phyloP scores from a whole-genome alignment of 108 stramenopile species.

The Pseudonitzschia multiseries region DNA sequence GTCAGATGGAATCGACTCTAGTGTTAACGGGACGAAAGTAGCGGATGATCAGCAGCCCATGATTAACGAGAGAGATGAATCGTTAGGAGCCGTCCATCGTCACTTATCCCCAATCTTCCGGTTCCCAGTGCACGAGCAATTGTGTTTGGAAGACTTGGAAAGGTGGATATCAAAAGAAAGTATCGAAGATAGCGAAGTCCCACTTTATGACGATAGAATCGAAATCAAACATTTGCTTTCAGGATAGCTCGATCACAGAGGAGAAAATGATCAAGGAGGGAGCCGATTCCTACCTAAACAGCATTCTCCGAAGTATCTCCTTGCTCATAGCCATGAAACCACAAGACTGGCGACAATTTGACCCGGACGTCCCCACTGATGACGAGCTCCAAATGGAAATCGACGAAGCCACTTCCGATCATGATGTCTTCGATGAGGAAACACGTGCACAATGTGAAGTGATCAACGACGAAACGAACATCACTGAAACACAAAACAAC shows the following conservation, averaged over 20 bases:
- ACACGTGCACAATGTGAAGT: not conserved
- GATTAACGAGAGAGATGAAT: not conserved
- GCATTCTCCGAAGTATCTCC: conserved; percentile 17
- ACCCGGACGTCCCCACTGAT: not conserved
- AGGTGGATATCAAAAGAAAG: not conserved
- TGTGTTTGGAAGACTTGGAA: not conserved
- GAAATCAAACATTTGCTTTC: not conserved
- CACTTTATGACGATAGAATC: not conserved
- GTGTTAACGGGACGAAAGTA: not conserved
- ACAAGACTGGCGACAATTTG: conserved; percentile 16
- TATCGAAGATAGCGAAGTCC: not conserved
- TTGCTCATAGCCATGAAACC: conserved; percentile 16
- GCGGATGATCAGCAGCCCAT: not conserved
- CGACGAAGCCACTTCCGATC: not conserved
- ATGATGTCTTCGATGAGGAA: not conserved
- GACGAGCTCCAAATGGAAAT: not conserved
- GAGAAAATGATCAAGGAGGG: not conserved
- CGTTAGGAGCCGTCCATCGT: not conserved
- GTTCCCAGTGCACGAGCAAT: conserved; percentile 1
- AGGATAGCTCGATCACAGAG: not conserved
- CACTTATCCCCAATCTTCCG: not conserved
- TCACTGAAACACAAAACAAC: not conserved
- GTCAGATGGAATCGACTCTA: not conserved
- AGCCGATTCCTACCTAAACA: not conserved
- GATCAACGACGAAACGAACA: not conserved